Percentiles rank a stretch among this genome's conserved stretches.
These are phyloP conservation scores for Zasmidium citrigriseum DNA, from an alignment of 2,329 filamentous ascomycete species.

Conservation along the genomic window DNA sequence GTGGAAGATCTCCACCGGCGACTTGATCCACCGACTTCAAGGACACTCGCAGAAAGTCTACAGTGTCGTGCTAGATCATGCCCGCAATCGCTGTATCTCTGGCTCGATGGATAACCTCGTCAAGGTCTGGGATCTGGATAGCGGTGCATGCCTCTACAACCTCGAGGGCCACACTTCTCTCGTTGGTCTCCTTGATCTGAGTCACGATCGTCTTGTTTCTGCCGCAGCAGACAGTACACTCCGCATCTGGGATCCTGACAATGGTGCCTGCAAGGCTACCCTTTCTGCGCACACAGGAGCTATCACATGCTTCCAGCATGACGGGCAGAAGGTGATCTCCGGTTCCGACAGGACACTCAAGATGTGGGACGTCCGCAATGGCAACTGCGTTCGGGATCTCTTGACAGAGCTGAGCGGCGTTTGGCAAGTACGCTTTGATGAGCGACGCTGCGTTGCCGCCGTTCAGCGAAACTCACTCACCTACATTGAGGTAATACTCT, in stretches of 20 bases:
- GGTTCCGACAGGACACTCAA: constrained; percentile 94
- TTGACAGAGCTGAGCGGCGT: constrained; percentile 93
- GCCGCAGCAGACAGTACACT: constrained; percentile 94
- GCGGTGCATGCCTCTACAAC: constrained; percentile 80
- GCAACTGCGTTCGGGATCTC: constrained; percentile 89
- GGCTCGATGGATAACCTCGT: constrained; percentile 98
- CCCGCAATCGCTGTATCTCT: constrained; percentile 92
- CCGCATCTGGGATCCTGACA: constrained; percentile 95
- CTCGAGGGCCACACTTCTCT: constrained; percentile 91
- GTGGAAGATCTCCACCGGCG: constrained; percentile 96
- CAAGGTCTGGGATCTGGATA: constrained; percentile 94
- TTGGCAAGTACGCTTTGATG: constrained; percentile 98
- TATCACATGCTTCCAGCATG: constrained; percentile 98
- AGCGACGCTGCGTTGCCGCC: constrained; percentile 89
- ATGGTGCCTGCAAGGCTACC: constrained; percentile 83
- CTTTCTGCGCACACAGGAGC: constrained; percentile 93
- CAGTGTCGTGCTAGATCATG: constrained; percentile 89
- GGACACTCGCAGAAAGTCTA: constrained; percentile 95
- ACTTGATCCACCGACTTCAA: constrained; percentile 77
- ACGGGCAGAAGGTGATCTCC: constrained; percentile 93
- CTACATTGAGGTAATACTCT: constrained; percentile 81
- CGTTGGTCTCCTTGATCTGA: constrained; percentile 86
- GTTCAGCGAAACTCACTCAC: constrained; percentile 91
- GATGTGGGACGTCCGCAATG: constrained; percentile 96
- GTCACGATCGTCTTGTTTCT: constrained; percentile 86